phyloP scores from a whole-genome alignment of 2,329 filamentous ascomycete genomes.

The Gliomastix tumulicola region DNA sequence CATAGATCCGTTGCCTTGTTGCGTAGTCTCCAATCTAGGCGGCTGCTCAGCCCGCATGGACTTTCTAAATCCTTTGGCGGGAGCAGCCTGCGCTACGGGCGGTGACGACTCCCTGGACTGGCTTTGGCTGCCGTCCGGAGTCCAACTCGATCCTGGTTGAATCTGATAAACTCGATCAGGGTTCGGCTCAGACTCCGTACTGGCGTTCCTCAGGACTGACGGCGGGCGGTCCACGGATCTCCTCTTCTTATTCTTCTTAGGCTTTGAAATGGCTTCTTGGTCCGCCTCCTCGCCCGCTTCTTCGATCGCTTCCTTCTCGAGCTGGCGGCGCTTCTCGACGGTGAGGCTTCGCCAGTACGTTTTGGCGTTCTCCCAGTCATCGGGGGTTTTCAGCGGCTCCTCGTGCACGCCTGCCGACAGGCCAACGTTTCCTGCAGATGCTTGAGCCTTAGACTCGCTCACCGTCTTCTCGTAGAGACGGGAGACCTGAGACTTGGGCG shows the following conservation, averaged over 20 bases:
- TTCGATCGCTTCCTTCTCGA: conserved; percentile 50
- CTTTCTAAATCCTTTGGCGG: conserved; percentile 30
- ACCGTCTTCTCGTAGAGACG: conserved; percentile 13
- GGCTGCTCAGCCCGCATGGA: conserved; percentile 34
- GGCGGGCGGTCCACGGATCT: conserved; percentile 6
- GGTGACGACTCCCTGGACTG: conserved; percentile 1
- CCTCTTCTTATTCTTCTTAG: conserved; percentile 25
- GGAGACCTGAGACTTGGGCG: conserved; percentile 18
- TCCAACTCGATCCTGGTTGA: conserved; percentile 20
- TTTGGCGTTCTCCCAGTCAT: conserved; percentile 63
- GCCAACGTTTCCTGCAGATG: conserved; percentile 4
- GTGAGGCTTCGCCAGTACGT: conserved; percentile 64
- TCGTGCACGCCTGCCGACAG: neutral
- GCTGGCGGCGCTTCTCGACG: conserved; percentile 53
- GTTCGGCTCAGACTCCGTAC: too few species aligned
- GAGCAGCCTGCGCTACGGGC: neutral
- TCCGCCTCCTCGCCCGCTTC: conserved; percentile 41
- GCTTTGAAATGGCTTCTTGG: conserved; percentile 11
- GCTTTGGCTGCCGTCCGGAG: conserved; percentile 9
- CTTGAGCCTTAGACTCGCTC: conserved; percentile 8
- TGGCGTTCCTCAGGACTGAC: too few species aligned
- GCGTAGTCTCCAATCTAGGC: conserved; percentile 5
- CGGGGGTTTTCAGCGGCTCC: conserved; percentile 8
- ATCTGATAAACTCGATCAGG: conserved; percentile 31
- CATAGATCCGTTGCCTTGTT: conserved; percentile 10